A percentile compares a stretch with the other conserved stretches of the same genome.
Evolutionary conservation across 2,329 filamentous ascomycete genomes (phyloP).

Genomic region (Aspergillus brunneoviolaceus): DNA sequence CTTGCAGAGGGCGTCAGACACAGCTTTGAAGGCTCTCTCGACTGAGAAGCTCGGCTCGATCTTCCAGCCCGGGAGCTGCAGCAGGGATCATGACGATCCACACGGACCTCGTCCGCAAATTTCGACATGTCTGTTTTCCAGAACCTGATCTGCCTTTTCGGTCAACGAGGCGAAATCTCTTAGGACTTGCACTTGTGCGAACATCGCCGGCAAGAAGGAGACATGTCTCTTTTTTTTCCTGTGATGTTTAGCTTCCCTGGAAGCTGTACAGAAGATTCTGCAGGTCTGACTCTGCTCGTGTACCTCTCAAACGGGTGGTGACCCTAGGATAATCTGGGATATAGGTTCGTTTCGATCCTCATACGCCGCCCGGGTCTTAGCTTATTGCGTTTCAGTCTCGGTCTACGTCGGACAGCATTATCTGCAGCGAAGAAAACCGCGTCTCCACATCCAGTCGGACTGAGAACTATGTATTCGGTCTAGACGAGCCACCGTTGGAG

Average conservation of each 20-base stretch:
- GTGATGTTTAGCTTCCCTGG: constrained; percentile 3
- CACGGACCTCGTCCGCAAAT: constrained; percentile 11
- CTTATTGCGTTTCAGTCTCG: background rate
- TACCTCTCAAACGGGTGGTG: background rate
- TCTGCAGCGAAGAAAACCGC: background rate
- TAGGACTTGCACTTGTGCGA: constrained; percentile 4
- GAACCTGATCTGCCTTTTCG: constrained; percentile 22
- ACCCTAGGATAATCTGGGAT: background rate
- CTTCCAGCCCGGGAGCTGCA: constrained; percentile 3
- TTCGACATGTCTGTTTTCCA: constrained; percentile 23
- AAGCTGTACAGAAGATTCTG: constrained; percentile 1
- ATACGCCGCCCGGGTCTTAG: background rate
- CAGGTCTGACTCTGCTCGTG: constrained; percentile 4
- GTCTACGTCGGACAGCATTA: background rate
- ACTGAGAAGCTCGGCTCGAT: constrained; percentile 8
- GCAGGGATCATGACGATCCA: constrained; percentile 18
- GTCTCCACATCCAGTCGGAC: background rate
- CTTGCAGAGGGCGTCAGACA: constrained; percentile 20
- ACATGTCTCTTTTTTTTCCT: background rate
- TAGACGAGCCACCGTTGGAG: background rate
- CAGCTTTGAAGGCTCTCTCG: constrained; percentile 8
- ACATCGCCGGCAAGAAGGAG: background rate
- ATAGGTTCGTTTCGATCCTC: background rate
- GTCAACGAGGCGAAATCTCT: constrained; percentile 17
- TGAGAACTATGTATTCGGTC: background rate